A percentile compares a stretch with the other conserved stretches of the same genome.
Conservation (phyloP, 768 basidiomycete genomes). For the Mycena rosella region DNA sequence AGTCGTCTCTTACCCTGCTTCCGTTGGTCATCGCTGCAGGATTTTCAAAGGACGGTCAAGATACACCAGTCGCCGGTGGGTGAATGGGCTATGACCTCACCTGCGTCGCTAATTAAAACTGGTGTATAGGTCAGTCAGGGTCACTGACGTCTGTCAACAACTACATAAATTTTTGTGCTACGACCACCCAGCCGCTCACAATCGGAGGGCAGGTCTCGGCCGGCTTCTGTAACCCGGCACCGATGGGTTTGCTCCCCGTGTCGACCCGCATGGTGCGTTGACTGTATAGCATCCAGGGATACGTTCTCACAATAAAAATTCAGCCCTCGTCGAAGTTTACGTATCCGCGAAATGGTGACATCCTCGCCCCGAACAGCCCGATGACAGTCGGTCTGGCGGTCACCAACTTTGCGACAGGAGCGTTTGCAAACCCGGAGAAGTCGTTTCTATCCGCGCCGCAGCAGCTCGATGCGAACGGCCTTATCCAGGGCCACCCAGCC, state of each 20-base stretch:
- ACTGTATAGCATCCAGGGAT: neutral
- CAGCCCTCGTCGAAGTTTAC: slow-evolving; percentile 49
- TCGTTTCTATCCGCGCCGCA: slow-evolving; percentile 66
- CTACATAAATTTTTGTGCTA: slow-evolving; percentile 67
- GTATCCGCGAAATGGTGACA: slow-evolving; percentile 48
- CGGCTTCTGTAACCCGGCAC: slow-evolving; percentile 33
- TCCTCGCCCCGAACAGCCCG: slow-evolving; percentile 47
- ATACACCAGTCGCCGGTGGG: slow-evolving; percentile 27
- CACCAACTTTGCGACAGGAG: slow-evolving; percentile 49
- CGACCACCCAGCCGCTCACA: slow-evolving; percentile 57
- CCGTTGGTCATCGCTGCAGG: slow-evolving; percentile 47
- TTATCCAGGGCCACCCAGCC: slow-evolving; percentile 68
- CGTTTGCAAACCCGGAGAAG: slow-evolving; percentile 53
- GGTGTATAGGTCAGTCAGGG: slow-evolving; percentile 52
- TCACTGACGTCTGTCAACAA: slow-evolving; percentile 67
- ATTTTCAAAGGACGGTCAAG: slow-evolving; percentile 53
- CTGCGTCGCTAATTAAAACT: neutral
- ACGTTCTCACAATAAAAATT: slow-evolving; percentile 27
- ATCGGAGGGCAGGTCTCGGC: slow-evolving; percentile 52
- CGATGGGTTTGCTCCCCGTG: slow-evolving; percentile 38
- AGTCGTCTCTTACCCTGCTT: slow-evolving; percentile 43
- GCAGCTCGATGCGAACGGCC: slow-evolving; percentile 54
- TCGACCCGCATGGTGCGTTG: slow-evolving; percentile 20
- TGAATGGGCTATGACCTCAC: neutral
- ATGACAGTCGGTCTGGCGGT: slow-evolving; percentile 49